Percentiles rank a stretch among this genome's conserved stretches.
phyloP scores from a whole-genome alignment of 371 early-diverging fungal genomes.

The Mortierella sp. region DNA sequence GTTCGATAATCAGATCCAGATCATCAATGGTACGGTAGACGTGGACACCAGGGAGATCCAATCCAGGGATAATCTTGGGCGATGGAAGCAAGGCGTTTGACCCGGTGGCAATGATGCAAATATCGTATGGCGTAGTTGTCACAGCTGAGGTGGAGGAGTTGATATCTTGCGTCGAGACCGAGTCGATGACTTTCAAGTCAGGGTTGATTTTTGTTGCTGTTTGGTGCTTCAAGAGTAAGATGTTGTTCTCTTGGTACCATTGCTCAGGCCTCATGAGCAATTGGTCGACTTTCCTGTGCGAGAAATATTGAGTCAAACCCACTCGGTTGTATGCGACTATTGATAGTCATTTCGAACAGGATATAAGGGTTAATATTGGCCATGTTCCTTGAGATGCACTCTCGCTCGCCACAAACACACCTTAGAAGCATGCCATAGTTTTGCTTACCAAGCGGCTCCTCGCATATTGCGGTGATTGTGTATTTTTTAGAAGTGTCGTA shows the following conservation, averaged over 20 bases:
- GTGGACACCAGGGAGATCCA: conserved; percentile 65
- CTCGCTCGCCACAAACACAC: not conserved
- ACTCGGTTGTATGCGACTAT: conserved; percentile 72
- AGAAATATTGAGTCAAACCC: conserved; percentile 75
- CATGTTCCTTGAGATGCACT: not conserved
- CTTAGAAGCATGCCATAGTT: not conserved
- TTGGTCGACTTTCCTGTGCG: conserved; percentile 64
- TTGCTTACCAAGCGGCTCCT: conserved; percentile 65
- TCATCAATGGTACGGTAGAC: conserved; percentile 78
- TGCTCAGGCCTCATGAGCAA: conserved; percentile 61
- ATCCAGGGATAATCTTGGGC: conserved; percentile 38
- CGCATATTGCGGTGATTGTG: conserved; percentile 66
- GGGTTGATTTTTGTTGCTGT: conserved; percentile 63
- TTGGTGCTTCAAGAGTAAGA: conserved; percentile 61
- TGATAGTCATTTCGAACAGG: not conserved
- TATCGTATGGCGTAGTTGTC: conserved; percentile 65
- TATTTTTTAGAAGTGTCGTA: conserved; percentile 63
- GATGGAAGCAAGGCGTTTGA: conserved; percentile 72
- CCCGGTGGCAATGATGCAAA: conserved; percentile 74
- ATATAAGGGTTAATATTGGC: conserved; percentile 5
- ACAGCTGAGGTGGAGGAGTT: conserved; percentile 49
- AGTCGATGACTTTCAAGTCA: conserved; percentile 31
- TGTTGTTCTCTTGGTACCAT: conserved; percentile 69
- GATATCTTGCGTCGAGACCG: conserved; percentile 26
- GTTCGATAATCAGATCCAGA: conserved; percentile 64